Evolutionary conservation across 179 eudicot genomes (phyloP).

Genomic region (Heliamphora ciliata): DNA sequence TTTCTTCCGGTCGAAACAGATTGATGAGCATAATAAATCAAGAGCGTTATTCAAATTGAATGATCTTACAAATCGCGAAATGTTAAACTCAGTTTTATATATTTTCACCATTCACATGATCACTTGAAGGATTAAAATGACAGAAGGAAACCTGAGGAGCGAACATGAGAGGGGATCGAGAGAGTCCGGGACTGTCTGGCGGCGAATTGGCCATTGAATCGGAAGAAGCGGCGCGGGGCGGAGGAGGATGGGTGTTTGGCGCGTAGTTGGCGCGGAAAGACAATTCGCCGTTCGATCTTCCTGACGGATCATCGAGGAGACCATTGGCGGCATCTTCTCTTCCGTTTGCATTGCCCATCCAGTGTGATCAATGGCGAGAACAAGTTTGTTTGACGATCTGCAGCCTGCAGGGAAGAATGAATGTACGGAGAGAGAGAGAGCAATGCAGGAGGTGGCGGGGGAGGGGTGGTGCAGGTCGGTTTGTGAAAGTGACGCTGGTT

Average conservation of each 20-base stretch:
- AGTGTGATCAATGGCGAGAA: background rate
- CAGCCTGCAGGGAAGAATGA: background rate
- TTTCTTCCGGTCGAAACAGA: background rate
- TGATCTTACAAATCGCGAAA: background rate
- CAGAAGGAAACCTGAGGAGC: slow-evolving; percentile 46
- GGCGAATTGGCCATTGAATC: slow-evolving; percentile 48
- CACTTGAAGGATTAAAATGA: background rate
- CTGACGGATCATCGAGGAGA: background rate
- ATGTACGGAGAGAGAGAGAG: background rate
- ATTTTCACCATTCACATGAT: background rate
- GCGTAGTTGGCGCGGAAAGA: background rate
- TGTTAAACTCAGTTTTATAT: background rate
- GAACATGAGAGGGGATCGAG: slow-evolving; percentile 50
- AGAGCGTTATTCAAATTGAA: background rate
- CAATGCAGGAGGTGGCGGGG: background rate
- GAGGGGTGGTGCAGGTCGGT: background rate
- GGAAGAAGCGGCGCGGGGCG: slow-evolving; percentile 20
- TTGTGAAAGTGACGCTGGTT: background rate
- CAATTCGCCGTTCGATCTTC: slow-evolving; percentile 25
- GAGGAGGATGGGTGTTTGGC: slow-evolving; percentile 14
- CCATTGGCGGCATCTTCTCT: slow-evolving; percentile 8
- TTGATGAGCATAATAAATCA: background rate
- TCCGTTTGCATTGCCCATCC: slow-evolving; percentile 18
- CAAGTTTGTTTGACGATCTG: background rate
- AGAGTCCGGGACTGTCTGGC: slow-evolving; percentile 39